Percentiles rank a stretch among this genome's conserved stretches.
These are phyloP conservation scores for Atkinsonella texensis DNA, from an alignment of 2,329 filamentous ascomycete species.

Conservation along the genomic window DNA sequence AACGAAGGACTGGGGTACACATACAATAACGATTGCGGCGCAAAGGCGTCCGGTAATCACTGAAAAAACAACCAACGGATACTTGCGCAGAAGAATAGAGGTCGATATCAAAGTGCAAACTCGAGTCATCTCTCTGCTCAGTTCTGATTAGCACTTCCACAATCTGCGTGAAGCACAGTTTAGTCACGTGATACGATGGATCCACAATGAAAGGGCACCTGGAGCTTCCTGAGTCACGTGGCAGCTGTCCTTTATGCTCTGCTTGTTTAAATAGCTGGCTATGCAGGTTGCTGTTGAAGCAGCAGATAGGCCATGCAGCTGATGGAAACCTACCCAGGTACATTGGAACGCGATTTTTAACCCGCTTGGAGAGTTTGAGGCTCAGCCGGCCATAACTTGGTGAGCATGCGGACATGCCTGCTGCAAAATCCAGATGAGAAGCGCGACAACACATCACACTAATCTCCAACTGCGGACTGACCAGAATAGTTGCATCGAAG, in stretches of 20 bases:
- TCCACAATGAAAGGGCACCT: not conserved
- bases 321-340: not conserved
- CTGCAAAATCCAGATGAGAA: not conserved
- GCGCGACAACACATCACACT: no score
- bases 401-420: not conserved
- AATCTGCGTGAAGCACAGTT: slow-evolving; percentile 2
- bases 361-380: not conserved
- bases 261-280: no score
- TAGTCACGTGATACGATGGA: slow-evolving; percentile 1
- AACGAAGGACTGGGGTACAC: slow-evolving; percentile 3
- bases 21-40: slow-evolving; percentile 24
- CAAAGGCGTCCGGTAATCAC: slow-evolving; percentile 20
- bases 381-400: not conserved
- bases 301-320: not conserved
- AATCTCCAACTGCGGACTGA: no score
- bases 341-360: not conserved
- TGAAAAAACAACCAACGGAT: slow-evolving; percentile 26
- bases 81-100: slow-evolving; percentile 26
- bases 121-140: slow-evolving; percentile 1
- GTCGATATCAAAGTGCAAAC: slow-evolving; percentile 20
- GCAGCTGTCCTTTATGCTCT: not conserved
- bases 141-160: not conserved
- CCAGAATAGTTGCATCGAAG: no score
- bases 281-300: not conserved
- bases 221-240: not conserved